Base-by-base conservation (phyloP, 163 green algal genomes). In the Coccomyxa subellipsoidea region DNA sequence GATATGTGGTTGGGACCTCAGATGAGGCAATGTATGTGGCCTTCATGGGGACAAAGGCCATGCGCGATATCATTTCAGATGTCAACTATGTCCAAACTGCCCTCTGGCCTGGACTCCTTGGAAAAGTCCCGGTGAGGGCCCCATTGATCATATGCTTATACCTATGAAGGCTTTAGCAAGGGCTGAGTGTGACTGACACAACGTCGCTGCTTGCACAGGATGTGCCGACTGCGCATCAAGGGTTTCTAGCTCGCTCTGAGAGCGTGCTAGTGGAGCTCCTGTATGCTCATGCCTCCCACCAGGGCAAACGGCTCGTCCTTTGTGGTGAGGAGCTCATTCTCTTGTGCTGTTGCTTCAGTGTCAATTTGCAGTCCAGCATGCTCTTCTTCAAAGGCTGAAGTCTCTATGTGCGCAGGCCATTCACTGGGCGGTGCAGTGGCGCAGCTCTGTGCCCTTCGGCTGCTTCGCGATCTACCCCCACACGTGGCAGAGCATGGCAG, bases 11-110 rank as follows among this genome's bases (percentile, higher is more conserved):
- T 53, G 87, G 59, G 18, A 53, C 32, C 47, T 77, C 25, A 23
- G 35, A 7, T 77, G 79, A 82, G 0, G 80, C 86, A 0, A 34
- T 96, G 23, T 95, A 94, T 38, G 88, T 94, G 0, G 88, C 89
- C 8, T 95, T 95, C 76, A 95, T 95, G 91, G 93, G 93, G 75
- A 95, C 90, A n/a, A 95, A 94, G 85, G 82, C 83, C 47, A 78
- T 87, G 27, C 69, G 88, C 0, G 92, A 95, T 77, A 75, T 94
- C 71, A 59, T 90, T 9, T 87, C 87, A 0, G 91, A 96, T 69
- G 87, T 88, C 23, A 86, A 90, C 35, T 69, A 91, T 3, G 75
- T 85, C 38, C 87, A 92, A 32, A 80, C 86, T 7, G 81, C 88
- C 0, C 73, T 94, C 12, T 91, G 85, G 84, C 38, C 36, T 9